These are phyloP conservation scores for Protomyces lactucae-debilis DNA, from an alignment of 1,139 yeast genomes.

Conservation along the genomic window DNA sequence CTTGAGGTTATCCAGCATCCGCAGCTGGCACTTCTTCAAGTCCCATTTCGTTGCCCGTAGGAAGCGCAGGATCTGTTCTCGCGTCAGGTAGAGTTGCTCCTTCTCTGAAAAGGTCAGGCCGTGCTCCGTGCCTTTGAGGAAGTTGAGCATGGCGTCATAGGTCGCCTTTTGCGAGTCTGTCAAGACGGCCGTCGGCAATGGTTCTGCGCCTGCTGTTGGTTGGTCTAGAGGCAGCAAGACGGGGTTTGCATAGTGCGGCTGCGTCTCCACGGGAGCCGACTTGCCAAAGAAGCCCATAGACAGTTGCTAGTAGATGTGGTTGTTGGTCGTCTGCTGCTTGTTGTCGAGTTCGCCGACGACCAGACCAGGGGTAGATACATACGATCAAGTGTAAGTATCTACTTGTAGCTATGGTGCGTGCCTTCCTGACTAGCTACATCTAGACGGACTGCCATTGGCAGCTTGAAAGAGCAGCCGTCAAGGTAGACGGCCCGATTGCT, in stretches of 20 bases:
- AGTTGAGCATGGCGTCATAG: slow-evolving; percentile 1
- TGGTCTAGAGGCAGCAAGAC: neutral
- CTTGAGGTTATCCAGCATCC: slow-evolving; percentile 68
- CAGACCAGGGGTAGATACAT: too few relatives aligned
- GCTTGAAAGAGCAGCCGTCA: too few relatives aligned
- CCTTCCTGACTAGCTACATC: too few relatives aligned
- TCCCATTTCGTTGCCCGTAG: slow-evolving; percentile 90
- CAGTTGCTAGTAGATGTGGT: neutral
- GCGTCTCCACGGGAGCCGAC: neutral
- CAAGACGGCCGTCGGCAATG: neutral
- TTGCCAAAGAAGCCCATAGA: neutral
- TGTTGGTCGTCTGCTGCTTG: too few relatives aligned
- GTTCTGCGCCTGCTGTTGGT: neutral
- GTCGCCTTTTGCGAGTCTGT: neutral
- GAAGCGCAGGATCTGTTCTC: slow-evolving; percentile 82
- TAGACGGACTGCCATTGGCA: too few relatives aligned
- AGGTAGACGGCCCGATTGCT: too few relatives aligned
- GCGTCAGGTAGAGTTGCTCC: slow-evolving; percentile 46
- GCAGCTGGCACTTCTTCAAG: slow-evolving; percentile 59
- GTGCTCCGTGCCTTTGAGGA: slow-evolving; percentile 1
- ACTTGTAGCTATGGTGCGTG: too few relatives aligned
- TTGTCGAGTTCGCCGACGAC: too few relatives aligned
- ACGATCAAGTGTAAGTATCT: too few relatives aligned
- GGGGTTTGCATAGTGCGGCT: neutral
- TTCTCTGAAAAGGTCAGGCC: slow-evolving; percentile 7